A percentile compares a stretch with the other conserved stretches of the same genome.
phyloP scores from a whole-genome alignment of 208 protist genomes.

The Leishmania aethiopica region DNA sequence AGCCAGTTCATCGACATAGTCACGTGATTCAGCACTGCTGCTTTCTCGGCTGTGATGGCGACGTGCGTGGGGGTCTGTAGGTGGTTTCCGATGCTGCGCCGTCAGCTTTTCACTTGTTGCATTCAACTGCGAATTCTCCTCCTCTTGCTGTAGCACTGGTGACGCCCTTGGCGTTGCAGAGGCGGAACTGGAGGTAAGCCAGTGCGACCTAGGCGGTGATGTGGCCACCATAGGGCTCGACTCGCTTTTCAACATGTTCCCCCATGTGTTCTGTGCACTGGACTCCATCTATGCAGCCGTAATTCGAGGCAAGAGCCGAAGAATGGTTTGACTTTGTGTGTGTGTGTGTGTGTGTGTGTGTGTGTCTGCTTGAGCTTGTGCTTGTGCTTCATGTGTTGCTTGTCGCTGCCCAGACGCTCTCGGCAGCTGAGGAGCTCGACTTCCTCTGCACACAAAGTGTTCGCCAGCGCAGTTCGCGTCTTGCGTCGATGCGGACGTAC shows the following conservation, averaged over 20 bases:
- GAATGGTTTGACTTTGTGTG: neutral
- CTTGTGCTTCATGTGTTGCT: neutral
- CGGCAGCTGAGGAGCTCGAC: neutral
- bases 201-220: neutral
- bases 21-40: slow-evolving; percentile 22
- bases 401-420: neutral
- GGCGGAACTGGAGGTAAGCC: neutral
- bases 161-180: neutral
- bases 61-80: neutral
- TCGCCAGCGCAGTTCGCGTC: neutral
- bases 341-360: neutral
- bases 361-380: neutral
- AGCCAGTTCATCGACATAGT: slow-evolving; percentile 22
- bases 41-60: slow-evolving; percentile 1
- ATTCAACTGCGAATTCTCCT: neutral
- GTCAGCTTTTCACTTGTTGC: slow-evolving; percentile 6
- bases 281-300: neutral
- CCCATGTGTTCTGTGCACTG: neutral
- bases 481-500: neutral
- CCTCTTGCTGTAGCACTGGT: neutral
- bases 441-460: neutral
- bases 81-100: neutral
- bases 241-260: neutral
- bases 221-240: too few relatives aligned
- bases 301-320: too few relatives aligned